Evolutionary conservation across 495 filamentous ascomycete species (phyloP), one percentile per base, ranked within the genome.

Genomic region (Aspergillus biplanus): DNA sequence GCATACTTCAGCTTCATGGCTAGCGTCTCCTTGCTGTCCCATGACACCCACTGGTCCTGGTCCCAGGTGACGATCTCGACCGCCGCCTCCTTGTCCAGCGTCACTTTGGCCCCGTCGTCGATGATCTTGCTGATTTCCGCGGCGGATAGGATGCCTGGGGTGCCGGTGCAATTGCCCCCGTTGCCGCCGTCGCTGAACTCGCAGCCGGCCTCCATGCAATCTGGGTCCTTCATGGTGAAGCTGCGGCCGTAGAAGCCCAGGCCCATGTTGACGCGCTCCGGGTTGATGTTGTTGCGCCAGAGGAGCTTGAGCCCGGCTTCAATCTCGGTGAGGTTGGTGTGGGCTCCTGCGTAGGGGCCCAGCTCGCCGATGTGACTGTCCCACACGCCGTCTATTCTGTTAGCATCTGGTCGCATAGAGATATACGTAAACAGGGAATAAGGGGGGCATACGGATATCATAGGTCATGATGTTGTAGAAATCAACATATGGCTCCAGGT

Each of bases 401-500:
- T 13, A 53, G 33, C n/a, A 6, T 33, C 44, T n/a, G n/a, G n/a
- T n/a, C n/a, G n/a, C n/a, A n/a, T n/a, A n/a, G n/a, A n/a, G n/a
- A n/a, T n/a, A n/a, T n/a, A n/a, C n/a, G n/a, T n/a, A n/a, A n/a
- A n/a, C n/a, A n/a, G n/a, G n/a, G n/a, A n/a, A n/a, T n/a, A n/a
- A n/a, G 16, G 37, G 21, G 27, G 37, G 59, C 31, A 75, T 73
- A 64, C 79, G 77, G 6, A 82, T 62, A 65, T 80, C 72, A 52
- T 85, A 85, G 9, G 77, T 67, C 83, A 86, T 85, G 62, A 82
- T 71, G 42, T 78, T 78, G 58, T 85, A 80, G 16, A 68, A 85
- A 62, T 84, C 80, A 6, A 85, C 73, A 56, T 76, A 67, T 3
- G 65, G 64, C 33, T 76, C 71, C 65, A 86, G 71, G 2, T 65